Percentiles rank a stretch among this genome's conserved stretches.
Conservation (phyloP, 768 basidiomycete genomes). For the Leccinellum luteum region DNA sequence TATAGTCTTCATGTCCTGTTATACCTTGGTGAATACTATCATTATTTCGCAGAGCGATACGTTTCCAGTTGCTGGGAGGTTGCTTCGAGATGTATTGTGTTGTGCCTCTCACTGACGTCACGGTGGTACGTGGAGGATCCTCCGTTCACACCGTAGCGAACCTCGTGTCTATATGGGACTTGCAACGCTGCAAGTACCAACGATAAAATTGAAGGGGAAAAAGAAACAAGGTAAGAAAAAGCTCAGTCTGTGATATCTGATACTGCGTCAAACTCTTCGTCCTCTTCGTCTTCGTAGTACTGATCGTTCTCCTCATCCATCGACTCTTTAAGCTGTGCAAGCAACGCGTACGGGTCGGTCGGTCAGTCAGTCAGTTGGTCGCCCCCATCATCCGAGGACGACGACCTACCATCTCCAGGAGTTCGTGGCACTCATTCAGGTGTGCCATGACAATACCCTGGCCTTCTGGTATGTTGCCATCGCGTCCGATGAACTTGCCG, state of each 20-base stretch:
- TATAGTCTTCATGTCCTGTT: conserved; percentile 19
- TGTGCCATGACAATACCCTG: conserved; percentile 97
- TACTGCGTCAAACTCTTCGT: conserved; percentile 25
- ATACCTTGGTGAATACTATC: conserved; percentile 30
- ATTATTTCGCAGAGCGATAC: conserved; percentile 25
- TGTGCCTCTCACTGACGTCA: neutral
- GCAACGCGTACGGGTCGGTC: neutral
- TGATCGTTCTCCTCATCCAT: conserved; percentile 72
- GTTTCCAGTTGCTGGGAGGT: neutral
- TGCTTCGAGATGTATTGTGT: neutral
- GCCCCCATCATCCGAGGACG: neutral
- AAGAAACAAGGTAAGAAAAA: neutral
- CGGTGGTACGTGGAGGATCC: neutral
- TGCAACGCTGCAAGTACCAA: neutral
- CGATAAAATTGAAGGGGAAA: neutral
- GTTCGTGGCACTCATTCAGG: conserved; percentile 92
- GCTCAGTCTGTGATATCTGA: conserved; percentile 12
- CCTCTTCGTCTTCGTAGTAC: conserved; percentile 51
- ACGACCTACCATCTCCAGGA: conserved; percentile 82
- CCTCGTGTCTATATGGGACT: neutral
- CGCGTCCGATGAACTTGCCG: conserved; percentile 86
- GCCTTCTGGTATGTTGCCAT: conserved; percentile 90
- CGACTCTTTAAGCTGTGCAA: conserved; percentile 62
- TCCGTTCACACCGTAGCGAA: neutral
- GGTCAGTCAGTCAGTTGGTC: neutral